Percentiles rank a stretch among this genome's conserved stretches.
These are phyloP conservation scores for Teratosphaeria gauchensis DNA, from an alignment of 2,329 filamentous ascomycete species.

Conservation along the genomic window DNA sequence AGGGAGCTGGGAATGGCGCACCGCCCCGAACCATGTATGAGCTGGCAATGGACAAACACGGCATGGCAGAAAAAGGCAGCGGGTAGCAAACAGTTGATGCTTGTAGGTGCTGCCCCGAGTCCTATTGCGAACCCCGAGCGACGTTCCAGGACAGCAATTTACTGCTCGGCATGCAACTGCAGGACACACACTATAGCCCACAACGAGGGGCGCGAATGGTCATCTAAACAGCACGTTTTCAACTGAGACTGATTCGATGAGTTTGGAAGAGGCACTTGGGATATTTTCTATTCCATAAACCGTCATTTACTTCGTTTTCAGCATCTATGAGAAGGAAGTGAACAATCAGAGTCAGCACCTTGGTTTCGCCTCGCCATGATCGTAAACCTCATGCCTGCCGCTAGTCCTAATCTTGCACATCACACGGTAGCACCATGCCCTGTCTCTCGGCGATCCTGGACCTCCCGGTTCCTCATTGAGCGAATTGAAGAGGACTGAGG, in stretches of 20 bases:
- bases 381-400: neutral
- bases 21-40: no score
- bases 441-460: neutral
- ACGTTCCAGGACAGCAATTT: no score
- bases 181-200: no score
- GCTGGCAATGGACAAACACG: no score
- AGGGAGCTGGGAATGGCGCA: no score
- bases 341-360: neutral
- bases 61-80: no score
- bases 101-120: no score
- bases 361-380: neutral
- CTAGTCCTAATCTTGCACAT: neutral
- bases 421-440: neutral
- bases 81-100: no score
- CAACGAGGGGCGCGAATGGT: neutral
- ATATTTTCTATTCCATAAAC: neutral
- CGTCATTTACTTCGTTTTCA: neutral
- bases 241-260: neutral
- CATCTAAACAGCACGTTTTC: neutral
- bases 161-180: no score
- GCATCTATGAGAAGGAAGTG: neutral
- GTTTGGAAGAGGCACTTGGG: neutral
- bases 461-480: neutral
- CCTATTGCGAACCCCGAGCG: no score
- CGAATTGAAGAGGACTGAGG: neutral